Evolutionary conservation across 768 basidiomycete species (phyloP), one percentile per base, ranked within the genome.

Genomic region (Daedaleopsis nitida): DNA sequence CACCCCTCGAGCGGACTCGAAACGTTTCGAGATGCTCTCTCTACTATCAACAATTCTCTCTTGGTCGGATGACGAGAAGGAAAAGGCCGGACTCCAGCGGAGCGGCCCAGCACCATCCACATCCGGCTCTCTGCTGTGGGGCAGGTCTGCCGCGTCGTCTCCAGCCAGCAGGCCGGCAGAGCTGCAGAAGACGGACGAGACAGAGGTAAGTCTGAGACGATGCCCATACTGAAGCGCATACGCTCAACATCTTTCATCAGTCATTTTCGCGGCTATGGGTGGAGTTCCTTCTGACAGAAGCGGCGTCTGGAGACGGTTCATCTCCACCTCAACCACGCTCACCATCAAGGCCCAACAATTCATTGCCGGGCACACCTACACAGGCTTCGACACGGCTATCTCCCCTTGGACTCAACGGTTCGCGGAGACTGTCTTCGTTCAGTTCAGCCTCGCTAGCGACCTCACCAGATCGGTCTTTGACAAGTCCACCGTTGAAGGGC

Each of bases 221-320:
- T 42, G 17, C 32, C 27, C 27, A 7, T 43, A 10, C 5, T 23
- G 5, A 17, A 34, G 2, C 45, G 32, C 43, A 52, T 34, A 24
- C 14, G 42, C 45, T 55, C 34, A 17, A 43, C 51, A 27, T 44
- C 37, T 37, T 39, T 24, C 32, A 61, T 13, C 65, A 98, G 96
- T 96, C 94, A 0, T 99, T 99, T 77, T 96, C 94, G 42, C 91
- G 95, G 50, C 83, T 98, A 12, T 99, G 95, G 89, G 96, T 99
- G 50, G 97, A 99, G 74, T 99, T 96, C 72, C 83, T 99, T 4
- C 87, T 99, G 64, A 96, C 94, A 23, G 96, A 99, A 77, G 89
- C 95, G 0, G 80, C 83, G 44, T 76, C 78, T 66, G 86, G 77
- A 19, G 75, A 75, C 66, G 54, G 62, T 21, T 43, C 64, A 3